phyloP scores from a whole-genome alignment of 805 yeast species.

The Ogataea paradorogensis region DNA sequence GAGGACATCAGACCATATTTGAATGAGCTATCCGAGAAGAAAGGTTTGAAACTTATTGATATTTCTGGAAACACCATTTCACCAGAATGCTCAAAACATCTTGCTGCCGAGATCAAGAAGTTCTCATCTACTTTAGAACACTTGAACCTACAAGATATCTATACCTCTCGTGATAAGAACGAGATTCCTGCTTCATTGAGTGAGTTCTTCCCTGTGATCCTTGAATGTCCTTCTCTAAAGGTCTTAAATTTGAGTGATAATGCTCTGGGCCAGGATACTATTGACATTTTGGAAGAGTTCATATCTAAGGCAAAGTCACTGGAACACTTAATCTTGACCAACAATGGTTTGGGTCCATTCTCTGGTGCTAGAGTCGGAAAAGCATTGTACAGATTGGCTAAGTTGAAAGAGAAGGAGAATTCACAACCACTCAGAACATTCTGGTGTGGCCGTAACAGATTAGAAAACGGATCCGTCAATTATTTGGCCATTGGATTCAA shows the following conservation, averaged over 20 bases:
- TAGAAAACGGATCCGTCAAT: conserved; percentile 90
- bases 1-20: conserved; percentile 73
- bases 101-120: conserved; percentile 55
- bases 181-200: conserved; percentile 88
- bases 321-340: conserved; percentile 83
- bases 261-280: conserved; percentile 95
- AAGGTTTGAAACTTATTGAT: conserved; percentile 56
- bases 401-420: conserved; percentile 38
- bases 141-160: conserved; percentile 85
- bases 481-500: conserved; percentile 82
- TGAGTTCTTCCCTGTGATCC: conserved; percentile 67
- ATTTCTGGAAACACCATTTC: conserved; percentile 94
- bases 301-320: conserved; percentile 72
- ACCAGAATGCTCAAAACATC: conserved; percentile 74
- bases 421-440: conserved; percentile 69
- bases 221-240: conserved; percentile 63
- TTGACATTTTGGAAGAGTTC: conserved; percentile 81
- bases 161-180: conserved; percentile 90
- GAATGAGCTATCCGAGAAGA: conserved; percentile 45
- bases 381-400: conserved; percentile 72
- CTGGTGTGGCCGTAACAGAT: conserved; percentile 94
- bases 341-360: conserved; percentile 98
- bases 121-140: conserved; percentile 51
- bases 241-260: conserved; percentile 87
- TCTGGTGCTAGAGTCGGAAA: conserved; percentile 94